Conservation (phyloP, 495 filamentous ascomycete species). For the Aspergillus affinis region DNA sequence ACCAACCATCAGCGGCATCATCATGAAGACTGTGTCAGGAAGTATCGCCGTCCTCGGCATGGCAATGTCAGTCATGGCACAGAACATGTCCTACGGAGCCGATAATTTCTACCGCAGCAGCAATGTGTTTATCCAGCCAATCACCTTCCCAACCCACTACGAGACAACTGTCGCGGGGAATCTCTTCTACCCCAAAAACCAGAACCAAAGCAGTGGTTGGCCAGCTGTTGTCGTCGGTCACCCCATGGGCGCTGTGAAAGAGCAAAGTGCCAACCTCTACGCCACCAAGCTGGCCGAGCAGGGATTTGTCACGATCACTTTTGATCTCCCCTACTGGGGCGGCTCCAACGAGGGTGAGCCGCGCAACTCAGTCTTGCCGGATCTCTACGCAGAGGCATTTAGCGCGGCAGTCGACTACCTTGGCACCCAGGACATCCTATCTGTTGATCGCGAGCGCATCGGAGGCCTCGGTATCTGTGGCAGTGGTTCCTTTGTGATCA, state of each 20-base stretch:
- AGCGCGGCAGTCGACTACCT: conserved; percentile 42
- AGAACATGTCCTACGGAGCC: conserved; percentile 32
- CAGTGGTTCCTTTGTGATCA: conserved; percentile 34
- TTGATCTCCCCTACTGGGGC: conserved; percentile 40
- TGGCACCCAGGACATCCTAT: conserved; percentile 19
- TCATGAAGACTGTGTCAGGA: too few relatives aligned
- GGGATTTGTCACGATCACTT: conserved; percentile 37
- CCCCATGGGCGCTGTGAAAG: conserved; percentile 41
- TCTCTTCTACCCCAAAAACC: conserved; percentile 21
- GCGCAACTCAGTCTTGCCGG: conserved; percentile 33
- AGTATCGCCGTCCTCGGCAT: too few relatives aligned
- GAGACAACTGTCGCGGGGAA: conserved; percentile 22
- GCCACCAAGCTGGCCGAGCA: conserved; percentile 34
- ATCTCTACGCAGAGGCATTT: conserved; percentile 38
- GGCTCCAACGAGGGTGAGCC: conserved; percentile 37
- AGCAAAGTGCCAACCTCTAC: conserved; percentile 40
- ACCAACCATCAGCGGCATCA: too few relatives aligned
- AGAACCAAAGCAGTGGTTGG: not conserved
- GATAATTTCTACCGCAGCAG: conserved; percentile 32
- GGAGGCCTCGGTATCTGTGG: conserved; percentile 44
- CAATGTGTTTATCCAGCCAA: conserved; percentile 20
- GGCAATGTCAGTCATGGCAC: conserved; percentile 10
- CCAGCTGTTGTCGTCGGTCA: conserved; percentile 31
- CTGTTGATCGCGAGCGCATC: conserved; percentile 35
- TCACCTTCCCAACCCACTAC: conserved; percentile 26